A percentile compares a stretch with the other conserved stretches of the same genome.
phyloP scores from a whole-genome alignment of 805 yeast genomes.

The Kluyveromyces siamensis region DNA sequence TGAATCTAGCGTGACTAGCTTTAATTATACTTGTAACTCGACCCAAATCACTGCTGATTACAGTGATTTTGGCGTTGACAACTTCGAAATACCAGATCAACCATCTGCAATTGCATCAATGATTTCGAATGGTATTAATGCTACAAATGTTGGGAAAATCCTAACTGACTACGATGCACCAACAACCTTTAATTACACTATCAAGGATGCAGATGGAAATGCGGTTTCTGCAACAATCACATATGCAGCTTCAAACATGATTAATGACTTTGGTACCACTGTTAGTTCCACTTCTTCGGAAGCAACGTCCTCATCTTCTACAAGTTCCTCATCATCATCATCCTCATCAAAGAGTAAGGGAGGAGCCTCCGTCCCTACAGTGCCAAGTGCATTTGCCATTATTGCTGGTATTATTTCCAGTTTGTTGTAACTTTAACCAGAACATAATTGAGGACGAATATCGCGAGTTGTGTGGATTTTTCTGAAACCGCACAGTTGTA shows the following conservation, averaged over 20 bases:
- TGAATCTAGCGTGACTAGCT: conserved; percentile 29
- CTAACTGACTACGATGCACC: conserved; percentile 31
- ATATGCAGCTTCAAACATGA: conserved; percentile 28
- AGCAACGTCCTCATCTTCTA: conserved; percentile 12
- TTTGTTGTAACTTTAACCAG: conserved; percentile 23
- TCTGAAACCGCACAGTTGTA: too few relatives aligned
- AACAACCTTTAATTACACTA: conserved; percentile 33
- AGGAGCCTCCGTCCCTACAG: conserved; percentile 11
- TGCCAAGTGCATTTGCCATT: conserved; percentile 24
- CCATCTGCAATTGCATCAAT: conserved; percentile 36
- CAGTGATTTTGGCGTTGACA: conserved; percentile 34
- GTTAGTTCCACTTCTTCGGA: conserved; percentile 10
- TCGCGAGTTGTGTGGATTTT: too few relatives aligned
- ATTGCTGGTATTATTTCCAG: conserved; percentile 32
- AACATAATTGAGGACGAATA: too few relatives aligned
- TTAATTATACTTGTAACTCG: conserved; percentile 33
- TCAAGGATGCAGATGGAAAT: conserved; percentile 30
- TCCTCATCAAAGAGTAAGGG: conserved; percentile 18
- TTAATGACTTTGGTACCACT: conserved; percentile 28
- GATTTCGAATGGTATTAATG: conserved; percentile 41
- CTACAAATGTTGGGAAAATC: conserved; percentile 37
- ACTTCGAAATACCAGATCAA: conserved; percentile 40
- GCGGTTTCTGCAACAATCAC: conserved; percentile 31
- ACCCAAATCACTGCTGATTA: conserved; percentile 29
- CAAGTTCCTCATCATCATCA: conserved; percentile 8